phyloP scores from a whole-genome alignment of 192 early-diverging fungal species.

The Rhizophagus sp. region DNA sequence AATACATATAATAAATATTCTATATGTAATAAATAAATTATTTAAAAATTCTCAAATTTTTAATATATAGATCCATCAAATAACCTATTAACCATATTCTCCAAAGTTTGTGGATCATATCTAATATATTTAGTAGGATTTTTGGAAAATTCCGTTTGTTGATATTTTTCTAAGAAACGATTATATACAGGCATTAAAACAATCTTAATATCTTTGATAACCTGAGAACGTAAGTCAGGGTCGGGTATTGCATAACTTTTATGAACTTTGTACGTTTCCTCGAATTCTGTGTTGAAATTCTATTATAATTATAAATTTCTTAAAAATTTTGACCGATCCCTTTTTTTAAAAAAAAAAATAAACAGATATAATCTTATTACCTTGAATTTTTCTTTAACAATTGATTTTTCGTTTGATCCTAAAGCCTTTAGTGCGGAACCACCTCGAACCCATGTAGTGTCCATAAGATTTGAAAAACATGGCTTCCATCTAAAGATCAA shows the following conservation, averaged over 20 bases:
- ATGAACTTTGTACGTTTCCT: conserved; percentile 68
- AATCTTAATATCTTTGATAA: conserved; percentile 71
- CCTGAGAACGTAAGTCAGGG: conserved; percentile 63
- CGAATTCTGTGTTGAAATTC: conserved; percentile 84
- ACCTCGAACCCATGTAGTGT: conserved; percentile 65
- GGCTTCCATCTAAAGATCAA: conserved; percentile 60
- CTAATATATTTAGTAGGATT: conserved; percentile 81
- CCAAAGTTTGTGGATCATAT: conserved; percentile 68
- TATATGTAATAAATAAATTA: background rate
- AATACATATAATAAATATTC: background rate
- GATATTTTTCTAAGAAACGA: conserved; percentile 71
- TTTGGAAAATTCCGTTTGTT: conserved; percentile 75
- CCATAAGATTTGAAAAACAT: conserved; percentile 72
- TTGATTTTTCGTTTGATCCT: conserved; percentile 65
- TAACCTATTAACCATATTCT: conserved; percentile 65
- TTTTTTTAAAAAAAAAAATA: background rate
- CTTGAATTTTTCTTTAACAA: conserved; percentile 85
- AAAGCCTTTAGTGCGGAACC: conserved; percentile 61
- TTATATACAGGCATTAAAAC: conserved; percentile 79
- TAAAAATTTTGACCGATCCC: background rate
- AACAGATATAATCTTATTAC: conserved; percentile 35
- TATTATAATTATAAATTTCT: conserved; percentile 31
- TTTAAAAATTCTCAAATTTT: background rate
- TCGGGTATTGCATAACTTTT: conserved; percentile 80
- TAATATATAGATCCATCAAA: conserved; percentile 44